phyloP scores from a whole-genome alignment of 129 eudicot genomes.

The Logfia minima region DNA sequence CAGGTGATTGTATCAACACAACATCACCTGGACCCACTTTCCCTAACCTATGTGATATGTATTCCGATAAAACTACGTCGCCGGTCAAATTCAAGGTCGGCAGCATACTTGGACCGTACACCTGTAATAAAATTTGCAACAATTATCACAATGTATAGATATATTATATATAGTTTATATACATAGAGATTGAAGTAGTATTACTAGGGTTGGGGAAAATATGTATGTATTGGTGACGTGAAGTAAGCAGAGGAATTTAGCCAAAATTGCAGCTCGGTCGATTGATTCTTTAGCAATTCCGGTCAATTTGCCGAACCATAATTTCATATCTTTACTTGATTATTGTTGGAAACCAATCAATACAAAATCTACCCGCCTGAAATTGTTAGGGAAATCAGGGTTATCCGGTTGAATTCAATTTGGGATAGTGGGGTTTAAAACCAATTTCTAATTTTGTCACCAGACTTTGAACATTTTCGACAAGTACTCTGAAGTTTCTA shows the following conservation, averaged over 20 bases:
- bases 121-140: conserved; percentile 38
- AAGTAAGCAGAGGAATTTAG: conserved; percentile 67
- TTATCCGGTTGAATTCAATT: conserved; percentile 6
- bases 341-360: no score
- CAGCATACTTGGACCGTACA: conserved; percentile 86
- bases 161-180: not conserved
- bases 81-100: conserved; percentile 88
- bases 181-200: conserved; percentile 9
- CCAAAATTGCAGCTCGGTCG: conserved; percentile 43
- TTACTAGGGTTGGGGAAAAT: conserved; percentile 67
- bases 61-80: conserved; percentile 70
- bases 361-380: not conserved
- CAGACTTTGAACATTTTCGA: not conserved
- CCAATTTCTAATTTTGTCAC: conserved; percentile 10
- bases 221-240: conserved; percentile 73
- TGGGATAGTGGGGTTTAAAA: conserved; percentile 15
- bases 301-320: conserved; percentile 34
- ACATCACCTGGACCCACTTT: conserved; percentile 73
- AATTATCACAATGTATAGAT: not conserved
- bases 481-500: not conserved
- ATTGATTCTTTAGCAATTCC: conserved; percentile 49
- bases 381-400: not conserved
- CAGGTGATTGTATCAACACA: conserved; percentile 66
- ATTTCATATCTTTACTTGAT: conserved; percentile 21
- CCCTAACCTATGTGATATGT: conserved; percentile 54